Evolutionary conservation across 352 stramenopile genomes (phyloP).

Genomic region (Nothophytophthora sp.): DNA sequence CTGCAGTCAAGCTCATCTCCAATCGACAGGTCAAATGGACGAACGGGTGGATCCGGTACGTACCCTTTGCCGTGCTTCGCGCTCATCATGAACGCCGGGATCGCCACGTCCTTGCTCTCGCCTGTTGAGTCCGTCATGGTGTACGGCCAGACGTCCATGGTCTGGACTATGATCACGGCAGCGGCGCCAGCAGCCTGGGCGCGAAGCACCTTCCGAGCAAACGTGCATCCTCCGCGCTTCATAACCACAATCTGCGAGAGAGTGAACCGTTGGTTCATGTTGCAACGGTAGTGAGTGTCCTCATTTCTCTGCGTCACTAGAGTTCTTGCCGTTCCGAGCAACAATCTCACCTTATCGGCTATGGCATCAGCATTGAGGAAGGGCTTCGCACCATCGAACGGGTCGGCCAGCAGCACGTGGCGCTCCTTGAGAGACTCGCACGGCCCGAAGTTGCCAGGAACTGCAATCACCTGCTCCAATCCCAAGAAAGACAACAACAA

Average conservation of each 20-base stretch:
- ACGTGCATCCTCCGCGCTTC: conserved; percentile 68
- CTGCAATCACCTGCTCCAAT: conserved; percentile 68
- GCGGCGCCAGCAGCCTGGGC: conserved; percentile 55
- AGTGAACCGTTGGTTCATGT: background rate
- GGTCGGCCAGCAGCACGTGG: conserved; percentile 50
- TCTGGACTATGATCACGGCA: conserved; percentile 74
- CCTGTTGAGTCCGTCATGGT: conserved; percentile 82
- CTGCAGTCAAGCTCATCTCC: background rate
- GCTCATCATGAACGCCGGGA: conserved; percentile 84
- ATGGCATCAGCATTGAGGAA: conserved; percentile 44
- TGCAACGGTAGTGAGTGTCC: too few relatives aligned
- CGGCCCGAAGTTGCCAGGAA: conserved; percentile 78
- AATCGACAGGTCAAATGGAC: background rate
- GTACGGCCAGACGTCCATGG: conserved; percentile 77
- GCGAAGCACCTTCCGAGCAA: conserved; percentile 72
- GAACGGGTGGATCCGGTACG: background rate
- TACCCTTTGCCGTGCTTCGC: conserved; percentile 68
- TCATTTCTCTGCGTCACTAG: too few relatives aligned
- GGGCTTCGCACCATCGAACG: conserved; percentile 50
- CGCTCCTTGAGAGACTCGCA: conserved; percentile 53
- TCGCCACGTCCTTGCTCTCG: conserved; percentile 54
- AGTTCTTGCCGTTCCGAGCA: too few relatives aligned
- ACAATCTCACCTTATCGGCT: conserved; percentile 41
- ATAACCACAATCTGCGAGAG: conserved; percentile 63
- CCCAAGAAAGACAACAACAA: too few relatives aligned